Conservation (phyloP, 139 green algal genomes). For the Chlorella vulgaris region DNA sequence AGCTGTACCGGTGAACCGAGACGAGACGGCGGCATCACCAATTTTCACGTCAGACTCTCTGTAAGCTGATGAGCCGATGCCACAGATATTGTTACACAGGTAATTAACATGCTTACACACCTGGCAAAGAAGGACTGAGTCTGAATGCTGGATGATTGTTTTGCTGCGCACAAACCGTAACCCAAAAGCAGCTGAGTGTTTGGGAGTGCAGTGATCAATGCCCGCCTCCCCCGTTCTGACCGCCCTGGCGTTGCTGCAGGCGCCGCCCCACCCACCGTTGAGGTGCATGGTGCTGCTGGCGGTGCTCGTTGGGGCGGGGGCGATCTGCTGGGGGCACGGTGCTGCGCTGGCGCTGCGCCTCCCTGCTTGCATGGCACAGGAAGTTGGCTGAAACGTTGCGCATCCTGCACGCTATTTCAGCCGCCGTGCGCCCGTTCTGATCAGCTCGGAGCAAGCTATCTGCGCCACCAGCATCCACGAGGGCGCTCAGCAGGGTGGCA, state of each 20-base stretch:
- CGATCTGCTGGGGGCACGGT: conserved; percentile 23
- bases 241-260: conserved; percentile 35
- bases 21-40: too few species aligned
- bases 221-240: too few species aligned
- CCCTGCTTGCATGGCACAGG: neutral
- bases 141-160: too few species aligned
- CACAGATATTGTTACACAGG: too few species aligned
- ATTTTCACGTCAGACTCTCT: too few species aligned
- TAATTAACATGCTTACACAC: too few species aligned
- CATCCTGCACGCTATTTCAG: conserved; percentile 36
- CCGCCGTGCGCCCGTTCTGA: conserved; percentile 24
- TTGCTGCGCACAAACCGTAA: too few species aligned
- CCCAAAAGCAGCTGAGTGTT: too few species aligned
- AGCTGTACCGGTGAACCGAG: too few species aligned
- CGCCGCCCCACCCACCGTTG: conserved; percentile 32
- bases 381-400: conserved; percentile 32
- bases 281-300: neutral
- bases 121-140: too few species aligned
- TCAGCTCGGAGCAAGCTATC: conserved; percentile 6
- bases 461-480: conserved; percentile 51
- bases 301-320: neutral
- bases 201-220: too few species aligned
- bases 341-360: neutral
- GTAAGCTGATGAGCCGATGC: too few species aligned
- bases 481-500: conserved; percentile 46